phyloP scores from a whole-genome alignment of 2,329 filamentous ascomycete genomes.

The Mycosphaerella sp. region DNA sequence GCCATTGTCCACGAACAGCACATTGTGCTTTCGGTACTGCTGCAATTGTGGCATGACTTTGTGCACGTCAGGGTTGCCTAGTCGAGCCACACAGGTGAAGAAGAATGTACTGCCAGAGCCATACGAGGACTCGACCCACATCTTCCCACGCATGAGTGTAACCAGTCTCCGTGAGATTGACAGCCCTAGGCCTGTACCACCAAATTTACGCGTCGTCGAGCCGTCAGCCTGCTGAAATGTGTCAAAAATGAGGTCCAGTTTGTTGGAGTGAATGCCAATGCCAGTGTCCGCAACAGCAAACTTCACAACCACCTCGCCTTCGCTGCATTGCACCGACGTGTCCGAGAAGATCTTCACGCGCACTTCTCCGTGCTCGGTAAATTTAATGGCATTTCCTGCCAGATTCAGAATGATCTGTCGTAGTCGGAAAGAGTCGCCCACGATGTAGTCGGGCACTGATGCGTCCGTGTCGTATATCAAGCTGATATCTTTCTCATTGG shows the following conservation, averaged over 20 bases:
- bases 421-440: constrained; percentile 92
- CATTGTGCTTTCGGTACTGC: constrained; percentile 87
- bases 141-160: constrained; percentile 90
- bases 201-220: constrained; percentile 92
- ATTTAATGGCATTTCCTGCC: constrained; percentile 98
- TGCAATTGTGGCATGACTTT: constrained; percentile 76
- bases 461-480: constrained; percentile 91
- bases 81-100: constrained; percentile 87
- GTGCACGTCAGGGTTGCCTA: constrained; percentile 71
- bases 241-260: constrained; percentile 95
- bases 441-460: constrained; percentile 87
- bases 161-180: constrained; percentile 95
- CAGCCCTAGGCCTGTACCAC: constrained; percentile 85
- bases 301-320: constrained; percentile 84
- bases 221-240: constrained; percentile 98
- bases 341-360: constrained; percentile 82
- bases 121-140: constrained; percentile 92
- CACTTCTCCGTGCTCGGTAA: constrained; percentile 94
- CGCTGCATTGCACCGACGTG: constrained; percentile 57
- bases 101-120: constrained; percentile 91
- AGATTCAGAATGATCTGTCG: constrained; percentile 96
- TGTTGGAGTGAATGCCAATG: constrained; percentile 92
- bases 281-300: constrained; percentile 95
- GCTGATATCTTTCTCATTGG: constrained; percentile 90
- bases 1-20: constrained; percentile 91